phyloP scores from a whole-genome alignment of 495 filamentous ascomycete genomes.

The Hypoxylon crocopeplum region DNA sequence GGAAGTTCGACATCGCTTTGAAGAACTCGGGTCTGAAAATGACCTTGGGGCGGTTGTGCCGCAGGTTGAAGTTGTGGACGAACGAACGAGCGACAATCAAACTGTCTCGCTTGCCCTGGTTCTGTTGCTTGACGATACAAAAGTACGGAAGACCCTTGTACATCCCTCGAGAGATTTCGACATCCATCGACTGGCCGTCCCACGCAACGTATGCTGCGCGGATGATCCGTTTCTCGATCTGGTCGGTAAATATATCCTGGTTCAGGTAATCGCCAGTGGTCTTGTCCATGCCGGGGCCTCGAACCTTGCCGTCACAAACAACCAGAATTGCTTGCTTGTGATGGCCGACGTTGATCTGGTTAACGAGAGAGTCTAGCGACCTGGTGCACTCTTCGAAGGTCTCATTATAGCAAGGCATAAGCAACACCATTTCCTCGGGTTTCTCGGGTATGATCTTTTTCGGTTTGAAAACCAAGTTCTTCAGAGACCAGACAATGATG shows the following conservation, averaged over 20 bases:
- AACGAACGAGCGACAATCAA: constrained; percentile 81
- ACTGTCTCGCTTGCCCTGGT: constrained; percentile 79
- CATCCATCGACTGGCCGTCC: constrained; percentile 80
- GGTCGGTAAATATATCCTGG: constrained; percentile 71
- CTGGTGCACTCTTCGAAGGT: constrained; percentile 36
- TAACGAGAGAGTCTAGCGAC: constrained; percentile 43
- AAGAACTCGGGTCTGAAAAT: constrained; percentile 40
- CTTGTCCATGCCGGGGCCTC: constrained; percentile 73
- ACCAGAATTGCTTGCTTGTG: constrained; percentile 73
- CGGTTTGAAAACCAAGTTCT: constrained; percentile 25
- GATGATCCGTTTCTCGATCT: constrained; percentile 65
- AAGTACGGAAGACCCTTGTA: constrained; percentile 68
- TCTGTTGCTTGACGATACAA: constrained; percentile 72
- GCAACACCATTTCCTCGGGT: constrained; percentile 39
- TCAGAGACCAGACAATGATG: constrained; percentile 14
- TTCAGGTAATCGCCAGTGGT: constrained; percentile 74
- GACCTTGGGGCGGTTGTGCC: constrained; percentile 21
- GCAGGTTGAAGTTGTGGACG: constrained; percentile 71
- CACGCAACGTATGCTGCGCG: constrained; percentile 65
- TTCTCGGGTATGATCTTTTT: constrained; percentile 29
- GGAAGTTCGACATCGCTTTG: constrained; percentile 29
- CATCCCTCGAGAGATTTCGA: constrained; percentile 71
- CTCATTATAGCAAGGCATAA: constrained; percentile 46
- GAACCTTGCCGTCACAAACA: constrained; percentile 78
- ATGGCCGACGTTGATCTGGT: constrained; percentile 33